A percentile compares a stretch with the other conserved stretches of the same genome.
These are phyloP conservation scores for Cutaneotrichosporon dermatis DNA, from an alignment of 1,284 basidiomycete genomes.

Conservation along the genomic window DNA sequence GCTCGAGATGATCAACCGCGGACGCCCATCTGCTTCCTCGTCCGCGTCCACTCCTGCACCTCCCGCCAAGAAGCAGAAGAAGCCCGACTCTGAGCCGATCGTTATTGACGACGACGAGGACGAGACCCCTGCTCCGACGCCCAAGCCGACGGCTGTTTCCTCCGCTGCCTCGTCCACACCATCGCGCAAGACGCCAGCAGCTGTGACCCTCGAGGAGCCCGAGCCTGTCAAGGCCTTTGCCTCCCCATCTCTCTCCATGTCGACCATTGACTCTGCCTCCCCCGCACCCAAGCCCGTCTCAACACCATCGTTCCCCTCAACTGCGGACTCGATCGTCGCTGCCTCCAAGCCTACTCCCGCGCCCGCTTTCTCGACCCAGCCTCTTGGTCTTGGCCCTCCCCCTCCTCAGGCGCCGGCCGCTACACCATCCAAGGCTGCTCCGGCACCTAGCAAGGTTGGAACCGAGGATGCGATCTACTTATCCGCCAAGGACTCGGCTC, in stretches of 20 bases:
- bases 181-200: slow-evolving; percentile 3
- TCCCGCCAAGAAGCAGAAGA: not conserved
- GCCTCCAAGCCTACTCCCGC: slow-evolving; percentile 12
- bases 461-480: slow-evolving; percentile 24
- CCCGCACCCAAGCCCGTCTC: slow-evolving; percentile 3
- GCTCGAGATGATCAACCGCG: slow-evolving; percentile 21
- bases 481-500: slow-evolving; percentile 37
- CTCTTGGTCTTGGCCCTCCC: slow-evolving; percentile 15
- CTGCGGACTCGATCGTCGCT: slow-evolving; percentile 10
- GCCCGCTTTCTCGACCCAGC: slow-evolving; percentile 13
- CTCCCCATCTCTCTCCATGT: slow-evolving; percentile 10
- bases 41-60: not conserved
- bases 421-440: not conserved
- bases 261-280: slow-evolving; percentile 5
- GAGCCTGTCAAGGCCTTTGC: slow-evolving; percentile 22
- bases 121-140: not conserved
- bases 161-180: not conserved
- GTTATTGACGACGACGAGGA: slow-evolving; percentile 8
- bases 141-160: slow-evolving; percentile 1
- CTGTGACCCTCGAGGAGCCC: slow-evolving; percentile 16
- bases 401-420: not conserved
- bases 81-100: not conserved
- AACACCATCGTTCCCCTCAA: not conserved
- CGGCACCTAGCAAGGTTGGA: not conserved
- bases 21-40: not conserved